Evolutionary conservation across 2,329 filamentous ascomycete species (phyloP).

Genomic region (Fusarium sp.): DNA sequence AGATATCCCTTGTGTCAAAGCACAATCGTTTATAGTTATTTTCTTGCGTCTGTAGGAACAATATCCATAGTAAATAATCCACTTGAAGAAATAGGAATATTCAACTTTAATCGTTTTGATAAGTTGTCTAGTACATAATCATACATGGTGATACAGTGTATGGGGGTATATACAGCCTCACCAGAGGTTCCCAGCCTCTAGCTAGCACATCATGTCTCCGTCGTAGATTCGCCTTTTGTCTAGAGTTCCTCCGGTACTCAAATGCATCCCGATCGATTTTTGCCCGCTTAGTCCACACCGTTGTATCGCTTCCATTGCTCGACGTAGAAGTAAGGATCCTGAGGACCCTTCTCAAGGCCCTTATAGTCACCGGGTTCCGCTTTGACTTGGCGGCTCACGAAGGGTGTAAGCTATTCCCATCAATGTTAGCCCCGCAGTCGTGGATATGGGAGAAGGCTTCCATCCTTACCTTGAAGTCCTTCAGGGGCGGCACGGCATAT

Average conservation of each 20-base stretch:
- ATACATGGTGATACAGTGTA: constrained; percentile 53
- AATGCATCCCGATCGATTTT: neutral
- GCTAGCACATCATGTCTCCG: constrained; percentile 12
- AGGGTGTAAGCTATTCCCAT: constrained; percentile 78
- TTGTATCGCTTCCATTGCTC: constrained; percentile 79
- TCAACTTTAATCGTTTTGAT: constrained; percentile 27
- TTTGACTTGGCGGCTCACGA: constrained; percentile 76
- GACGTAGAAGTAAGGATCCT: constrained; percentile 74
- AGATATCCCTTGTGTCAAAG: constrained; percentile 33
- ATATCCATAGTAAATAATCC: constrained; percentile 19
- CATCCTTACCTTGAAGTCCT: constrained; percentile 78
- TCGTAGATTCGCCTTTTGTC: constrained; percentile 13
- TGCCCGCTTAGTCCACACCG: constrained; percentile 66
- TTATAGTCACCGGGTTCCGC: constrained; percentile 69
- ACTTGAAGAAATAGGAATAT: constrained; percentile 16
- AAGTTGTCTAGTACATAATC: constrained; percentile 45
- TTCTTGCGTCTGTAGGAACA: constrained; percentile 23
- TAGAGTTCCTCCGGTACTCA: neutral
- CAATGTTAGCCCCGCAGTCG: constrained; percentile 30
- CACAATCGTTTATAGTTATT: constrained; percentile 33
- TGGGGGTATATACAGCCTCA: constrained; percentile 52
- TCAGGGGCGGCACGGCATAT: constrained; percentile 83
- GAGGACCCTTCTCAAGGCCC: constrained; percentile 67
- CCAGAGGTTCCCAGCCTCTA: constrained; percentile 40
- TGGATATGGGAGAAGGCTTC: neutral